Evolutionary conservation across 805 yeast genomes (phyloP), one percentile per base, ranked within the genome.

Genomic region (Candida corydali): DNA sequence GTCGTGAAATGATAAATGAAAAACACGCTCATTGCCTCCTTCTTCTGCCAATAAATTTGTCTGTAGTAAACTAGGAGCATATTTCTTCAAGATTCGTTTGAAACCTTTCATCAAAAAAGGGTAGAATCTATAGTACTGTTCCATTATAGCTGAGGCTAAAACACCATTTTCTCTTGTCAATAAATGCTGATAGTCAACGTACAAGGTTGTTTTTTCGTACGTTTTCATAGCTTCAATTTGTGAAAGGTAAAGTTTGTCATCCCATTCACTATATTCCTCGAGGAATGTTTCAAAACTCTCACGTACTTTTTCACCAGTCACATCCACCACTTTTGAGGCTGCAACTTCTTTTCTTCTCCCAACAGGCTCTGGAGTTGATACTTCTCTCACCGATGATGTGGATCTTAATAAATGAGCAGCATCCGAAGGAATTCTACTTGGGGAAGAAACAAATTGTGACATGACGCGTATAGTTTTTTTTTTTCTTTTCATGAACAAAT

Each of bases 281-380:
- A 91, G 61, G 52, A 91, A 91, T 45, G 73, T 77, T 57, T 89
- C 96, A 57, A 93, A 91, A 11, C 89, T 80, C 58, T 87, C 96
- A 29, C 91, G 76, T 12, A 93, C 97, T 49, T 86, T 86, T 55
- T 89, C 97, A 41, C 96, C 97, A 3, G 96, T 87, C 32, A 79
- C 78, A 64, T 93, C 98, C 18, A 77, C 77, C 18, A 93, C 96
- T 54, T 84, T 86, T 18, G 94, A 88, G 37, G 91, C 86, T 18
- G 79, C 78, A 40, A 76, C 69, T 41, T 81, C 65, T 42, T 76
- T 75, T 51, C 82, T 73, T 63, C 83, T 72, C 8, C 65, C 61
- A 4, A 55, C 46, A 36, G 29, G 32, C 14, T 36, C 26, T 18
- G 46, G 49, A 11, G 51, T 40, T 18, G 44, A 38, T 14, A 47